Evolutionary conservation across 371 early-diverging fungal genomes (phyloP), one percentile per base, ranked within the genome.

Genomic region (Zancudomyces culisetae): DNA sequence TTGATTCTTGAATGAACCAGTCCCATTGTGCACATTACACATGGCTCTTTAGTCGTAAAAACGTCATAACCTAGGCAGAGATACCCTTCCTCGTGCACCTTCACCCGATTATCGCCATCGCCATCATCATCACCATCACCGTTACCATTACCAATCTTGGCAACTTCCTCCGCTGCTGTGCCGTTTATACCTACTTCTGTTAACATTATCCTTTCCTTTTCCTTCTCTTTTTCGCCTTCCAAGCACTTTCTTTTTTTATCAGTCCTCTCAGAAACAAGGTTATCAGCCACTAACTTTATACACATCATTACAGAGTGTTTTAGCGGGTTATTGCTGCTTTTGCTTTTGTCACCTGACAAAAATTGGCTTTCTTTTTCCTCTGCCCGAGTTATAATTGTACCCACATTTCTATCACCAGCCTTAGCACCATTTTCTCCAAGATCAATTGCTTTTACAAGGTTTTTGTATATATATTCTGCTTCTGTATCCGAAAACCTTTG

Each of bases 11-110:
- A 68, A 41, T 68, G 68, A 20, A 65, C 62, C 29, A 68, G 52
- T 2, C 62, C 68, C 68, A 68, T 68, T 3, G 53, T 42, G 3
- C 68, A 68, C 75, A 75, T 75, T 2, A 60, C 64, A 29, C 75
- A 75, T 1, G 75, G 75, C 40, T 75, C 75, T 18, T 51, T 57
- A 1, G 61, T 51, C 12, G 69, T 27, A 50, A 68, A 75, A 24
- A 69, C 54, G 27, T 75, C 75, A 3, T 64, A 40, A 1, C 64
- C 71, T 2, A 60, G 68, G 42, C 75, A 75, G 30, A 75, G 53
- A 51, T 75, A 73, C 21, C 65, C 64, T 15, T 24, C 47, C 41
- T 55, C 22, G 3, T 49, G 49, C 2, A 48, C 41, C 18, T 22
- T 12, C 12, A 28, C 43, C 15, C 20, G 28, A 19, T n/a, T 12